Percentiles rank a stretch among this genome's conserved stretches.
Conservation (phyloP, 257 asterid species). For the Orobanche coerulescens region DNA sequence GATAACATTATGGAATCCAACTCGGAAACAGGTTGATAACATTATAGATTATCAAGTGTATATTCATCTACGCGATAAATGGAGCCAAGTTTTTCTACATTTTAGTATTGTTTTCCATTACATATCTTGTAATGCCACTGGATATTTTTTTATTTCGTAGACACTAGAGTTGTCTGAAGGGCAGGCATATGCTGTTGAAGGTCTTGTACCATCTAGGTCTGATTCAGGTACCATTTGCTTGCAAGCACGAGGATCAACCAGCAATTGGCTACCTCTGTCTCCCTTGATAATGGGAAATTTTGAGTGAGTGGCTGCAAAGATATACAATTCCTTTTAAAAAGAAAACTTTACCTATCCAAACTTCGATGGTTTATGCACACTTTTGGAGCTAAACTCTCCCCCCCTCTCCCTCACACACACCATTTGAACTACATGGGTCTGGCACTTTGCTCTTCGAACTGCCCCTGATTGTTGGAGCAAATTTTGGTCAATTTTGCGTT, state of each 20-base stretch:
- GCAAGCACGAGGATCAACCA: slow-evolving; percentile 66
- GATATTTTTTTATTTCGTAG: slow-evolving; percentile 29
- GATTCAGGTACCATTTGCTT: slow-evolving; percentile 67
- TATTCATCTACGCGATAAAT: background rate
- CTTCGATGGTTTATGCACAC: no score
- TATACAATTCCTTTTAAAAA: background rate
- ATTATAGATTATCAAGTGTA: background rate
- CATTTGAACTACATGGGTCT: background rate
- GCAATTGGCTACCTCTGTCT: slow-evolving; percentile 68
- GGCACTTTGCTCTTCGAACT: background rate
- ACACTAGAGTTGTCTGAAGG: slow-evolving; percentile 70
- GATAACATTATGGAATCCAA: slow-evolving; percentile 93
- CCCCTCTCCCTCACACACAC: background rate
- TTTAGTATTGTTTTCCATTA: slow-evolving; percentile 12
- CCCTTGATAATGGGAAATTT: slow-evolving; percentile 34
- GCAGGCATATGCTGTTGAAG: slow-evolving; percentile 64
- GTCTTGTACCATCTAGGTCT: slow-evolving; percentile 64
- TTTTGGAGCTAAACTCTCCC: no score
- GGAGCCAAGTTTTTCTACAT: background rate
- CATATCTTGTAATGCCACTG: background rate
- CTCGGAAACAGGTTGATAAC: slow-evolving; percentile 67
- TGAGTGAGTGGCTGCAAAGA: slow-evolving; percentile 43
- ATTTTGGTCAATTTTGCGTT: background rate
- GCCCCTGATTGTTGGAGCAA: background rate
- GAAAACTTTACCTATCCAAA: no score